These are phyloP conservation scores for Exidia glandulosa DNA, from an alignment of 768 basidiomycete genomes.

Conservation along the genomic window DNA sequence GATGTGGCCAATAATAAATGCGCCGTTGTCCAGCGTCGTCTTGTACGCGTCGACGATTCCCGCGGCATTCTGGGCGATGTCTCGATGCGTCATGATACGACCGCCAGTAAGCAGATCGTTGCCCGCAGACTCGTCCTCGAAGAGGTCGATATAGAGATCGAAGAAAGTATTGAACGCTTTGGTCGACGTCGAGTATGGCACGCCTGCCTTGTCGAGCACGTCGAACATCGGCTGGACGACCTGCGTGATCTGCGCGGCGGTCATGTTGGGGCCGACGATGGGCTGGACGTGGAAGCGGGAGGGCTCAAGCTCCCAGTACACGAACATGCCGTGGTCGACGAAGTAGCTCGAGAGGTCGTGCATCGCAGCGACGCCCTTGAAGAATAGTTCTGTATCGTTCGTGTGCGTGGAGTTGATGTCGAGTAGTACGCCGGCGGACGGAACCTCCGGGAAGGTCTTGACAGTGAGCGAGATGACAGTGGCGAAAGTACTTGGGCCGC, in stretches of 20 bases:
- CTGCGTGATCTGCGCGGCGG: not conserved
- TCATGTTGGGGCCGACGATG: not conserved
- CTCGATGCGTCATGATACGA: not conserved
- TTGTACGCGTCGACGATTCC: not conserved
- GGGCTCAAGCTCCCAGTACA: not conserved
- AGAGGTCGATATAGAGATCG: not conserved
- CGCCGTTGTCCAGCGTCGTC: not conserved
- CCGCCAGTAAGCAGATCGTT: not conserved
- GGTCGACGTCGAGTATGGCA: not conserved
- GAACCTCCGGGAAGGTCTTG: constrained; percentile 17
- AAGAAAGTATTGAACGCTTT: not conserved
- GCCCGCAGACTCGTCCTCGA: not conserved
- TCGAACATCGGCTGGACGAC: not conserved
- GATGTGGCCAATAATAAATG: not conserved
- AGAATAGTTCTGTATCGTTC: not conserved
- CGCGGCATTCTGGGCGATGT: not conserved
- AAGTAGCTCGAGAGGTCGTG: not conserved
- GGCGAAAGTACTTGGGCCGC: constrained; percentile 25
- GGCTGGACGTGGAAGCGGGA: not conserved
- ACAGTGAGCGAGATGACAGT: constrained; percentile 27
- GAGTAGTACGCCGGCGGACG: not conserved
- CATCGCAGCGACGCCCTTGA: not conserved
- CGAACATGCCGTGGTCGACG: not conserved
- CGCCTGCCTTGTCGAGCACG: not conserved
- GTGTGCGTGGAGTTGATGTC: not conserved